Evolutionary conservation across 352 stramenopile genomes (phyloP).

Genomic region (Pythium rishiriense): DNA sequence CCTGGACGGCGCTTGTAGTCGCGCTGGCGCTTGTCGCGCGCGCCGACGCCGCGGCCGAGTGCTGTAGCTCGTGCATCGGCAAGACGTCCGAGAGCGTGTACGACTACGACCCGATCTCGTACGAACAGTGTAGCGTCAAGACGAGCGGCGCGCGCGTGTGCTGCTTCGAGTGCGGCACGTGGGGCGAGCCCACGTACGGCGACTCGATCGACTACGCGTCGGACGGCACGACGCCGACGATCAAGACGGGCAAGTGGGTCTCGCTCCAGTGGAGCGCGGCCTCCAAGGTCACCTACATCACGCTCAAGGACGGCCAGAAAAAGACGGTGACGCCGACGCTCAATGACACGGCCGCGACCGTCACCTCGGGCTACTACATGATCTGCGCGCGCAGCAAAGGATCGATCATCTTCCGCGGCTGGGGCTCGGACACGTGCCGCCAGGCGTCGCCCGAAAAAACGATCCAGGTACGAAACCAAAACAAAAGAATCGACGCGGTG

Average conservation of each 20-base stretch:
- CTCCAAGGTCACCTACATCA: slow-evolving; percentile 65
- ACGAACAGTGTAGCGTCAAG: slow-evolving; percentile 19
- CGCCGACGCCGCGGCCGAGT: slow-evolving; percentile 20
- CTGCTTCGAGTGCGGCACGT: slow-evolving; percentile 28
- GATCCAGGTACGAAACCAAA: slow-evolving; percentile 31
- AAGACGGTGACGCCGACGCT: slow-evolving; percentile 58
- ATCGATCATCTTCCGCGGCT: slow-evolving; percentile 62
- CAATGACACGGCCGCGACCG: slow-evolving; percentile 32
- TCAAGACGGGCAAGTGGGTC: slow-evolving; percentile 41
- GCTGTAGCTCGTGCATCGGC: slow-evolving; percentile 31
- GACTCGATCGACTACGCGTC: slow-evolving; percentile 18
- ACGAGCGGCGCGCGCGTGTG: slow-evolving; percentile 19
- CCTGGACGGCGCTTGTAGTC: not conserved
- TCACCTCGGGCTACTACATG: slow-evolving; percentile 45
- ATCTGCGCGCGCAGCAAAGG: slow-evolving; percentile 57
- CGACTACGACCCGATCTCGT: slow-evolving; percentile 30
- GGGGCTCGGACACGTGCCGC: slow-evolving; percentile 52
- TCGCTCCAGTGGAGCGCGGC: slow-evolving; percentile 49
- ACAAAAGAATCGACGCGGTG: not conserved
- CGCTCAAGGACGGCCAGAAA: slow-evolving; percentile 61
- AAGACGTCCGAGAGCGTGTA: slow-evolving; percentile 17
- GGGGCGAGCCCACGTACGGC: slow-evolving; percentile 26
- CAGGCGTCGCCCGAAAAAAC: slow-evolving; percentile 50
- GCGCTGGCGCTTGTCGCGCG: not conserved
- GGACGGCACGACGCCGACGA: slow-evolving; percentile 26